These are phyloP conservation scores for Mycena haematopus DNA, from an alignment of 768 basidiomycete species.

Conservation along the genomic window DNA sequence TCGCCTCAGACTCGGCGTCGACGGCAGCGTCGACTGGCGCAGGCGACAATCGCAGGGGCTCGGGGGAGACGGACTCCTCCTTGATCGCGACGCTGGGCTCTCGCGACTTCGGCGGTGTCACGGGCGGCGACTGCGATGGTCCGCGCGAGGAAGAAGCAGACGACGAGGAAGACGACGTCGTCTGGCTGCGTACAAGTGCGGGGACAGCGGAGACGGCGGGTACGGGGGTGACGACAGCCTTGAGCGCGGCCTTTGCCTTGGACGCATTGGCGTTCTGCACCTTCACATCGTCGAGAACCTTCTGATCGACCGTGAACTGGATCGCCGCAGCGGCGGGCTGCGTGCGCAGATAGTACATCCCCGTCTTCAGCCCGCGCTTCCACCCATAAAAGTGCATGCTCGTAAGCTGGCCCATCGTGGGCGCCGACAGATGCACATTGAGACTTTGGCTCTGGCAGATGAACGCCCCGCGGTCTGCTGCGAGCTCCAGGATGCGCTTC, in stretches of 20 bases:
- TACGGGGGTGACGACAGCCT: constrained; percentile 31
- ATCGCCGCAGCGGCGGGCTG: constrained; percentile 81
- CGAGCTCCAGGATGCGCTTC: constrained; percentile 81
- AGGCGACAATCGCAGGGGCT: constrained; percentile 22
- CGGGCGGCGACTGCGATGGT: constrained; percentile 20
- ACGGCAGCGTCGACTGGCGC: constrained; percentile 39
- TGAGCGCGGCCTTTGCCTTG: constrained; percentile 30
- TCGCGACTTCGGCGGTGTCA: constrained; percentile 26
- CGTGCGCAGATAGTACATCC: constrained; percentile 84
- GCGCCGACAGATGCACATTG: constrained; percentile 77
- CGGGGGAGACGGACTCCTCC: constrained; percentile 35
- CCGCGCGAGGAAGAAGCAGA: constrained; percentile 31
- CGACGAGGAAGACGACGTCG: constrained; percentile 40
- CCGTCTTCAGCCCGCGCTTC: constrained; percentile 87
- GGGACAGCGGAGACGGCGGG: constrained; percentile 31
- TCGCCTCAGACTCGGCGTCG: constrained; percentile 58
- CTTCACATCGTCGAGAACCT: constrained; percentile 70
- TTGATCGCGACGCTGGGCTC: constrained; percentile 33
- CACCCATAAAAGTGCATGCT: constrained; percentile 87
- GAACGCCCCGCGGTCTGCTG: constrained; percentile 84
- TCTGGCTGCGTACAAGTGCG: constrained; percentile 38
- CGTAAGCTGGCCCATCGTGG: constrained; percentile 76
- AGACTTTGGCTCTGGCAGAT: constrained; percentile 84
- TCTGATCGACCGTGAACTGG: constrained; percentile 76
- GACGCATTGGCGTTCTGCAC: constrained; percentile 46